Evolutionary conservation across 2,329 filamentous ascomycete species (phyloP), one percentile per base, ranked within the genome.

Genomic region (Stenocarpella maydis): DNA sequence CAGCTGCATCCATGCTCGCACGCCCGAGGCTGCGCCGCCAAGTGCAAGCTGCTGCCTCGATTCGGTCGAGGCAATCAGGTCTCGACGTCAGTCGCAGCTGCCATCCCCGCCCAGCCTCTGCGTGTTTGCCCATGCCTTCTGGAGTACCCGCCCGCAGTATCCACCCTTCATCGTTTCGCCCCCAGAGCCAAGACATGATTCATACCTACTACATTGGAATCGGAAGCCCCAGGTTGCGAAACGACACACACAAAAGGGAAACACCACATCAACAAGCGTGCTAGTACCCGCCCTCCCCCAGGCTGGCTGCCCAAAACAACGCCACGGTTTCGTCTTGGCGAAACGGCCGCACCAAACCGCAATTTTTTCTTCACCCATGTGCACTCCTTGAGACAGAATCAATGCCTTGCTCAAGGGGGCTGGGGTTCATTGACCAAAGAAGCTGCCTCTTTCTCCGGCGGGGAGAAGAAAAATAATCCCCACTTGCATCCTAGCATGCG

Each of bases 281-380:
- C 39, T 31, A 21, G 41, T 19, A 45, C 58, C 41, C 53, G 53
- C 53, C 58, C 26, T 61, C 58, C 43, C n/a, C 43, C 58, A 61
- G 58, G 21, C 58, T 50, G 39, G 41, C 52, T 52, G 53, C n/a
- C 52, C 52, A 55, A 67, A 67, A 58, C 60, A 66, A 41, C 61
- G 43, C 45, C 60, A 19, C 41, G 61, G 67, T 49, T 65, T 66
- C 67, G 52, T 58, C 67, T 69, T 69, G 67, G 67, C 67, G 52
- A 69, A 69, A 69, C 67, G 26, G 3, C 15, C 41, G 21, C 41
- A 24, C 34, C 58, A 3, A 19, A 45, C 41, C 26, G 28, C 12
- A 24, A 9, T 47, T 47, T 8, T 21, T 21, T 31, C 28, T 24
- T 12, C 19, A 2, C 4, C 26, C 7, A 31, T 7, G 10, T 24